Conservation (phyloP, 2,329 filamentous ascomycete species). For the Exophiala phaeomuriformis region DNA sequence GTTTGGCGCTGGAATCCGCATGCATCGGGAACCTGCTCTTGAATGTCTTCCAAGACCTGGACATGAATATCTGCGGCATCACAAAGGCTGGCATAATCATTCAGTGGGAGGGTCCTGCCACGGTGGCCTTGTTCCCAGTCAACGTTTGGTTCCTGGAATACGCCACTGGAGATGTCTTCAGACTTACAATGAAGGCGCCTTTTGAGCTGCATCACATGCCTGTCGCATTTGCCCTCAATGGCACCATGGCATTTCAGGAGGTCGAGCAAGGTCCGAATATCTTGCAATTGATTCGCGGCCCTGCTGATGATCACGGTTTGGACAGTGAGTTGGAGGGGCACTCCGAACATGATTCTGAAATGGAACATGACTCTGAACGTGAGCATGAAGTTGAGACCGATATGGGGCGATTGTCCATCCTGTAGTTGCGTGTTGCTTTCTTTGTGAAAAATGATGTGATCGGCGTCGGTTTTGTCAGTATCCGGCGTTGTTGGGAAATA, state of each 20-base stretch:
- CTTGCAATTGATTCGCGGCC: not conserved
- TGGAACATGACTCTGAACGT: no score
- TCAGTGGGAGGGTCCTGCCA: not conserved
- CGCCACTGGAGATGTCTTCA: not conserved
- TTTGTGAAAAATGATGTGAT: no score
- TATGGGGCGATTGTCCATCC: no score
- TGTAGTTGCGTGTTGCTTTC: no score
- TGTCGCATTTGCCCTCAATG: not conserved
- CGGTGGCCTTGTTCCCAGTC: not conserved
- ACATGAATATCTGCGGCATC: not conserved
- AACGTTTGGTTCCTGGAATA: not conserved
- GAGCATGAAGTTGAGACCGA: no score
- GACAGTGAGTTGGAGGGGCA: no score
- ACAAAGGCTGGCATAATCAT: not conserved
- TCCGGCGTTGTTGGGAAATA: no score
- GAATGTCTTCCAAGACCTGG: not conserved
- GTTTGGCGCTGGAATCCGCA: not conserved
- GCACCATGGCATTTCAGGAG: not conserved
- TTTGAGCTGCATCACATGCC: not conserved
- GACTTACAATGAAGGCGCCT: not conserved
- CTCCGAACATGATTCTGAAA: no score
- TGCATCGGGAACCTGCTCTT: not conserved
- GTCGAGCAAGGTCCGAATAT: not conserved
- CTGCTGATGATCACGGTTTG: no score
- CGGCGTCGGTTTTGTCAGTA: no score